Evolutionary conservation across 805 yeast species (phyloP), one percentile per base, ranked within the genome.

Genomic region (Spencermartinsiella europaea): DNA sequence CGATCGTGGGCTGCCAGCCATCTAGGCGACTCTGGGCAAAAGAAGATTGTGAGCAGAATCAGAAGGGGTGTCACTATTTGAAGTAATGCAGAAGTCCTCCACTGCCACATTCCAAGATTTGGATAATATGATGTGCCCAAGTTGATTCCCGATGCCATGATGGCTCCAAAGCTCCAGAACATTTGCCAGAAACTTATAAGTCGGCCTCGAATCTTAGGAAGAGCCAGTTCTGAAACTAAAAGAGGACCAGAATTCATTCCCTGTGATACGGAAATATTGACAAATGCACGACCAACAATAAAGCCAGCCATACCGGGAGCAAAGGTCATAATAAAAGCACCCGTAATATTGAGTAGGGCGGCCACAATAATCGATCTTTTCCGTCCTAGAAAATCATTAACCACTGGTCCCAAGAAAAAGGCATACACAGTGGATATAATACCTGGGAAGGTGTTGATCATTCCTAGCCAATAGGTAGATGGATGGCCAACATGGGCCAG

Each of bases 1-100:
- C 75, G 55, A 60, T 83, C 83, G 55, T 83, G 80, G 57, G 80
- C 80, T 8, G 90, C 86, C 59, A 77, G 80, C 70, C 76, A 90
- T 51, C 97, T 73, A 0, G 96, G 96, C 38, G 91, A 80, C 65
- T 90, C 97, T 1, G 98, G 97, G 19, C 91, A 67, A 16, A 39
- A 65, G 42, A 49, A 82, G 79, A 85, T 69, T 41, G 82, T 63
- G 37, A 84, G 65, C 42, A 85, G 46, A 57, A 83, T 81, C 17
- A 46, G n/a, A 12, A 42, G 19, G 12, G 80, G 79, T 45, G 77
- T 77, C 35, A 76, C 50, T 34, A 75, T 65, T 69, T 85, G 95
- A 60, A 84, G 68, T 2, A 87, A 83, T 50, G 85, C 76, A 14
- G 95, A 93, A 64, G 85, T 75, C 70, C 93, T 78, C 90, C 91